Evolutionary conservation across 225 moss, liverwort and hornwort species (phyloP).

Genomic region (Thuidium tamariscinum): DNA sequence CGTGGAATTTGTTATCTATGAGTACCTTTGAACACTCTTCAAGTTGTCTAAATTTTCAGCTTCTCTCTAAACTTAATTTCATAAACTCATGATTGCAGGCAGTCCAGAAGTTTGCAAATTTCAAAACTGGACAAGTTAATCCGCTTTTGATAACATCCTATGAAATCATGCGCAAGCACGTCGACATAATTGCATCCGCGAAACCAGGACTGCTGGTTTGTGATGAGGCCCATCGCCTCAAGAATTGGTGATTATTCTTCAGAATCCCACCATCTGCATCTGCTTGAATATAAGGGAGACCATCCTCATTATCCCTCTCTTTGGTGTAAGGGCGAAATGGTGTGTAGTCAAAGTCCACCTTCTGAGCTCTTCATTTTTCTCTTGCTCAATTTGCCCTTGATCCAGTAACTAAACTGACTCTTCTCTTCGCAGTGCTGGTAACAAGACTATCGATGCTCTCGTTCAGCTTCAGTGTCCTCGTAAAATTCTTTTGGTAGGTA

Average conservation of each 20-base stretch:
- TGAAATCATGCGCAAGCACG: constrained; percentile 74
- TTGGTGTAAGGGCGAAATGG: not conserved
- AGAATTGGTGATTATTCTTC: constrained; percentile 54
- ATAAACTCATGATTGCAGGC: constrained; percentile 33
- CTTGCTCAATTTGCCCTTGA: not conserved
- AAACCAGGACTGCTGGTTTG: constrained; percentile 75
- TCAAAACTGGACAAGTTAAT: constrained; percentile 40
- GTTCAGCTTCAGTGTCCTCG: constrained; percentile 58
- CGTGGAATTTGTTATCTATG: not conserved
- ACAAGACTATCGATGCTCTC: constrained; percentile 81
- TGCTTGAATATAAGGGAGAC: not conserved
- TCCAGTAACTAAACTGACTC: not conserved
- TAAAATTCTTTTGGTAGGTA: constrained; percentile 58
- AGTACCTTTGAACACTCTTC: not conserved
- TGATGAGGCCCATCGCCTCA: constrained; percentile 91
- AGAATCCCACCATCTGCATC: not conserved
- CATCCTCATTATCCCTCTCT: not conserved
- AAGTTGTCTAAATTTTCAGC: not conserved
- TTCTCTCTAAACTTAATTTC: not conserved
- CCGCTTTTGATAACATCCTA: constrained; percentile 76
- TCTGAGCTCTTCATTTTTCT: not conserved
- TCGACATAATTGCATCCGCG: constrained; percentile 44
- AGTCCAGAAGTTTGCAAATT: constrained; percentile 46
- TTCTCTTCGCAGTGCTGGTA: constrained; percentile 57
- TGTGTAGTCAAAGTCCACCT: not conserved